These are phyloP conservation scores for Solanum hybrid DNA, from an alignment of 305 asterid genomes.

Conservation along the genomic window DNA sequence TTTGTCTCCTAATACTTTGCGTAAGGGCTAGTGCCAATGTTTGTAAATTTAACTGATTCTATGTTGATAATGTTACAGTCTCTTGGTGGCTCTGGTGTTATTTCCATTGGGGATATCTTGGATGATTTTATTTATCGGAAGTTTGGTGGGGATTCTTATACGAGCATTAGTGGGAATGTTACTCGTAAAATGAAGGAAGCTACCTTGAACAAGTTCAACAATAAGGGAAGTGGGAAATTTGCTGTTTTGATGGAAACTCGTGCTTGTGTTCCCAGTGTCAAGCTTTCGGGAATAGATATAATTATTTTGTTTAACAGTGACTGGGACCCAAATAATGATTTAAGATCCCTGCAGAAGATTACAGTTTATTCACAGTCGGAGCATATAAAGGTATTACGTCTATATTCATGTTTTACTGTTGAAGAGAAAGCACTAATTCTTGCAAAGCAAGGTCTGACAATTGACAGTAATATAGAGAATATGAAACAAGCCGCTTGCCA, in stretches of 20 bases:
- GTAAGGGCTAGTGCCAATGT: neutral
- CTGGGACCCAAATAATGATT: slow-evolving; percentile 56
- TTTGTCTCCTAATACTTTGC: neutral
- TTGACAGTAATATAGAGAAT: slow-evolving; percentile 20
- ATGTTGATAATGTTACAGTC: slow-evolving; percentile 20
- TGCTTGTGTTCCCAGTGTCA: slow-evolving; percentile 35
- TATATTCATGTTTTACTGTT: slow-evolving; percentile 45
- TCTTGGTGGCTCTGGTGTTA: slow-evolving; percentile 20
- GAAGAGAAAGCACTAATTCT: slow-evolving; percentile 52
- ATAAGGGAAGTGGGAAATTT: slow-evolving; percentile 22
- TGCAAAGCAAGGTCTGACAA: slow-evolving; percentile 36
- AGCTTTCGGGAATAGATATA: slow-evolving; percentile 32
- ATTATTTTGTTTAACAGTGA: slow-evolving; percentile 52
- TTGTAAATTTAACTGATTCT: neutral
- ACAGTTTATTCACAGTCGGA: slow-evolving; percentile 33
- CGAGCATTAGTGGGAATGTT: slow-evolving; percentile 26
- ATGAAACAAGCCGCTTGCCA: slow-evolving; percentile 30
- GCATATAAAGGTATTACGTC: slow-evolving; percentile 46
- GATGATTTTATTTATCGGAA: slow-evolving; percentile 45
- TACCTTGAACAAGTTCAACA: slow-evolving; percentile 29
- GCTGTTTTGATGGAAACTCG: slow-evolving; percentile 50
- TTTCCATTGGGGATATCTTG: slow-evolving; percentile 45
- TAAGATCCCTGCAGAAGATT: slow-evolving; percentile 46
- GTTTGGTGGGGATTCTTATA: slow-evolving; percentile 41
- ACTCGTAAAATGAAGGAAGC: slow-evolving; percentile 15